These are phyloP conservation scores for Dovyalis caffra DNA, from an alignment of 345 rosid genomes.

Conservation along the genomic window DNA sequence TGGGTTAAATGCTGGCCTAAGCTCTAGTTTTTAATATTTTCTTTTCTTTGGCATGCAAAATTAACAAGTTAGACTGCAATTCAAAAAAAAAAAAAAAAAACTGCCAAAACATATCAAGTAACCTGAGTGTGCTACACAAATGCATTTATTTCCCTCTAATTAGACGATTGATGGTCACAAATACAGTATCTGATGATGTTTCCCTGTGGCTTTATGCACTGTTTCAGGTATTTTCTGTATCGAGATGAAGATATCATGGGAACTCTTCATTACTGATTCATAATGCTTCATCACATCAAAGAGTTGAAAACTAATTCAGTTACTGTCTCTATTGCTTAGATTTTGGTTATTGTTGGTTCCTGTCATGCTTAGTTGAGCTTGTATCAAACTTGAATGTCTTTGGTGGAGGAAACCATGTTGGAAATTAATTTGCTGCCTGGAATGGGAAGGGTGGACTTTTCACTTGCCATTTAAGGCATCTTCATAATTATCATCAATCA, in stretches of 20 bases:
- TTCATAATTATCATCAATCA: not conserved
- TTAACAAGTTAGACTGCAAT: not conserved
- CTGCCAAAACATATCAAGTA: too few relatives aligned
- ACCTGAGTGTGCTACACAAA: not conserved
- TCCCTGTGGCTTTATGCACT: not conserved
- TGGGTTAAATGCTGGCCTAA: not conserved
- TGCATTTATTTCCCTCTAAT: not conserved
- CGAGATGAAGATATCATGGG: conserved; percentile 30
- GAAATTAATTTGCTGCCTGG: not conserved
- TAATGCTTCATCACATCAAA: not conserved
- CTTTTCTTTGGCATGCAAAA: not conserved
- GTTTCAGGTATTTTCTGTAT: conserved; percentile 28
- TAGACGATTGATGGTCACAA: not conserved
- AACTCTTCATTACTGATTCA: conserved; percentile 26
- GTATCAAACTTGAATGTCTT: not conserved
- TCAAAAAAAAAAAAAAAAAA: too few relatives aligned
- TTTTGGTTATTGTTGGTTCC: not conserved
- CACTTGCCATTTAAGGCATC: not conserved
- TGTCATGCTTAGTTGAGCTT: not conserved
- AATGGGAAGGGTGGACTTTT: not conserved
- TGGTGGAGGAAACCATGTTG: not conserved
- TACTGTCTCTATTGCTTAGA: not conserved
- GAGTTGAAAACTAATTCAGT: not conserved
- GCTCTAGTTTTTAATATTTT: not conserved
- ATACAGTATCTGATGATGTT: not conserved